Base-by-base conservation (phyloP, 1,284 basidiomycete genomes). In the Boletus austroedulis region DNA sequence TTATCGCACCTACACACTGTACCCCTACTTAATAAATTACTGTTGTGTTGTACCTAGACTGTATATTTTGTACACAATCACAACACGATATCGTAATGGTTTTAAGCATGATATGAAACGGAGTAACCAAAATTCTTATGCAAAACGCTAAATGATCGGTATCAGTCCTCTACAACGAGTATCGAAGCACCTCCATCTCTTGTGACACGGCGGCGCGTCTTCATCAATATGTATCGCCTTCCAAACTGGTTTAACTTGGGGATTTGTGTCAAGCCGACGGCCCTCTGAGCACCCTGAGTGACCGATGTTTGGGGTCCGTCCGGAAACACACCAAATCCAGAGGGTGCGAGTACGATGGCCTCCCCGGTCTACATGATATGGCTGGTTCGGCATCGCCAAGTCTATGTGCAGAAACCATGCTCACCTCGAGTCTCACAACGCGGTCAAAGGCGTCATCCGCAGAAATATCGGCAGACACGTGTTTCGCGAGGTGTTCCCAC, bases 401-500 rank as follows among this genome's bases (percentile, higher is more conserved):
- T 34, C 23, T n/a, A 9, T 4, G 8, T 32, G 54, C 5, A 32
- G 14, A 19, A 4, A 40, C 5, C n/a, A 14, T 34, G 21, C 74
- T 59, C 60, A 87, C 87, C 78, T 85, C 78, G 4, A 90, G 75
- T 56, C 70, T 81, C 14, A 88, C 86, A 17, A 90, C 81, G 50
- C 81, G 77, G 62, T 89, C 83, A 60, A 90, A 89, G 0, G 82
- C 84, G 45, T 86, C 83, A 3, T 76, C 77, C 6, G 75, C 68
- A 0, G 79, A 78, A 53, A 87, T 77, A 60, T 86, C 80, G 0
- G 85, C 84, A 0, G 85, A 83, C 5, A 89, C 83, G 63, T 89
- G 88, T 36, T 84, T 80, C 3, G 78, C 73, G 1, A 90, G 70
- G 62, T 89, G 87, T 0, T 84, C 77, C 81, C 85, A 87, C 88